Evolutionary conservation across 495 filamentous ascomycete species (phyloP), one percentile per base, ranked within the genome.

Genomic region (Thermothielavioides terrestris): DNA sequence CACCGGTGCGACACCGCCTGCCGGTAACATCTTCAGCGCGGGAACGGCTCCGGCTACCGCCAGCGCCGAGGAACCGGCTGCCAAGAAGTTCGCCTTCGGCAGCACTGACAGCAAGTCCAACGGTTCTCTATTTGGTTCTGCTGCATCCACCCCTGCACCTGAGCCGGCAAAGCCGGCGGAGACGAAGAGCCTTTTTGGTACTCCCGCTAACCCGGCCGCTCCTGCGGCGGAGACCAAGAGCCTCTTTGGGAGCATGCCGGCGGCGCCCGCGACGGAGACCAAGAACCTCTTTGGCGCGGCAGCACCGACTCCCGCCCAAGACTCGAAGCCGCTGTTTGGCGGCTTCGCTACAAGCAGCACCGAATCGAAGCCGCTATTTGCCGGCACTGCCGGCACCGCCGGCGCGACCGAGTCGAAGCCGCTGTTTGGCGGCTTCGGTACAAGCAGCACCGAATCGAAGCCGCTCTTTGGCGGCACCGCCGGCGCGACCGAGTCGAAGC

Each of bases 21-120:
- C 46, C 2, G 32, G 54, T 22, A 59, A 45, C 42, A 40, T 68
- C 7, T 73, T 73, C 46, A 62, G 63, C 5, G 15, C 34, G 12
- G 20, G 6, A 17, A 15, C 40, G 25, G 41, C 35, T 15, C 26
- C 57, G 7, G 22, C 56, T 31, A 14, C 49, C 22, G 22, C 61
- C 9, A 35, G 12, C 53, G 43, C 53, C 18, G 38, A 57, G 20
- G 58, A 59, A 42, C 54, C 55, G 14, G 46, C 56, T 8, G 46
- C 48, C 21, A 60, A 58, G 43, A 58, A 61, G 40, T 27, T 52
- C 4, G 45, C 44, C 3, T 63, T 59, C 23, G 61, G 61, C 28
- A 42, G 14, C 41, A 51, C 31, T n/a, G 59, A 66, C 10, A 46
- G 58, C 44, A 70, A 65, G 41, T 40, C 58, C 6, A 15, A 25